Evolutionary conservation across 139 green algal species (phyloP).

Genomic region (Closterium sp.): DNA sequence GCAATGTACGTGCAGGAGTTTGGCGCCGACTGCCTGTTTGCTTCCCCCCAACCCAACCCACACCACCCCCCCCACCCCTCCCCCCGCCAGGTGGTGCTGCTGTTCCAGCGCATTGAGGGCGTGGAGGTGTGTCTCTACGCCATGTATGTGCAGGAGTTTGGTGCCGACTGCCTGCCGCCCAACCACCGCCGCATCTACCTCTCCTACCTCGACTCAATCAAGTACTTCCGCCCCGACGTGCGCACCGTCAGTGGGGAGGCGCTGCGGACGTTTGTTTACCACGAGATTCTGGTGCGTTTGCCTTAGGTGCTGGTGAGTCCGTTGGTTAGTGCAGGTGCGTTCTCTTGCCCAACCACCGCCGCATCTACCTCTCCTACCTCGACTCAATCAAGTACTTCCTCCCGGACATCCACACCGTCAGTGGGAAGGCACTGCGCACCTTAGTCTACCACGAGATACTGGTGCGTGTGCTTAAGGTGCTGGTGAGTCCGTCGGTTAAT

Average conservation of each 20-base stretch:
- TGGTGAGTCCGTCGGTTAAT: no score
- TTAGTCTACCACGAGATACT: conserved; percentile 1
- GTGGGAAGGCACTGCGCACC: conserved; percentile 63
- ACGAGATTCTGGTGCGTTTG: conserved; percentile 78
- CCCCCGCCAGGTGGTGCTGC: conserved; percentile 67
- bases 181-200: conserved; percentile 88
- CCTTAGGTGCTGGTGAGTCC: not conserved
- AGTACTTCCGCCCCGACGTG: conserved; percentile 94
- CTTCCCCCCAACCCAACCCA: not conserved
- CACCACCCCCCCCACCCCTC: not conserved
- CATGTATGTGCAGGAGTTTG: conserved; percentile 97
- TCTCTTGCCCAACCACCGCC: conserved; percentile 72
- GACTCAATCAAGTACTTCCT: conserved; percentile 97
- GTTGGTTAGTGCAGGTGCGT: no score
- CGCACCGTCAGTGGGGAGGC: conserved; percentile 56
- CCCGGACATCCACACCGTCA: conserved; percentile 66
- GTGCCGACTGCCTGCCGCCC: conserved; percentile 72
- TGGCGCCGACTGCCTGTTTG: conserved; percentile 64
- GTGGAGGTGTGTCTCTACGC: conserved; percentile 93
- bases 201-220: conserved; percentile 96
- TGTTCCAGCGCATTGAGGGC: conserved; percentile 90
- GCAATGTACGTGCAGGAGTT: conserved; percentile 96
- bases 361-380: conserved; percentile 92
- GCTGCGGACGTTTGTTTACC: conserved; percentile 95
- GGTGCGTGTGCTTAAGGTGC: not conserved